phyloP scores from a whole-genome alignment of 2,329 filamentous ascomycete species.

The Trichophyton schoenleinii region DNA sequence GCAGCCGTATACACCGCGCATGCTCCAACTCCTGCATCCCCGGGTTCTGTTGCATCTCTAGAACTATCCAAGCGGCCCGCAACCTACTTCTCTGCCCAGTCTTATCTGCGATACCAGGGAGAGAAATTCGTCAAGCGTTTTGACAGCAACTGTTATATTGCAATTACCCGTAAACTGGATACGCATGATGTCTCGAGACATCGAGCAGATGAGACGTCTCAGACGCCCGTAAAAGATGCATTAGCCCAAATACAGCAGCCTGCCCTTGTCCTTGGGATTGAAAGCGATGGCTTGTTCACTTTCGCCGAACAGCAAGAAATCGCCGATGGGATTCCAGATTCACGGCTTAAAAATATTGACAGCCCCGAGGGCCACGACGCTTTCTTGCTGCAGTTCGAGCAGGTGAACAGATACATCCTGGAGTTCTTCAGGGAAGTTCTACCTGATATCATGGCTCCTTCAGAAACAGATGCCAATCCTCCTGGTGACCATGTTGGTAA shows the following conservation, averaged over 20 bases:
- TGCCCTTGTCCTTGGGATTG: slow-evolving; percentile 80
- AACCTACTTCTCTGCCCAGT: slow-evolving; percentile 97
- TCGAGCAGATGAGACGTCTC: slow-evolving; percentile 38
- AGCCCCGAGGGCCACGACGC: slow-evolving; percentile 93
- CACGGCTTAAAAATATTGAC: slow-evolving; percentile 73
- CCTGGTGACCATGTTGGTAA: slow-evolving; percentile 45
- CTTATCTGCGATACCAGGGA: slow-evolving; percentile 91
- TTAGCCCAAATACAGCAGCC: slow-evolving; percentile 77
- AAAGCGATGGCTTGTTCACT: slow-evolving; percentile 90
- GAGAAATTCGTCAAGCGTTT: slow-evolving; percentile 95
- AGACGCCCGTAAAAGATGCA: slow-evolving; percentile 53
- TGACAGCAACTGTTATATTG: slow-evolving; percentile 97
- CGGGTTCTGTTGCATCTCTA: slow-evolving; percentile 18
- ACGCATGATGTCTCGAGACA: slow-evolving; percentile 87
- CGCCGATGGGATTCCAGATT: slow-evolving; percentile 65
- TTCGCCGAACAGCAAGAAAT: slow-evolving; percentile 94
- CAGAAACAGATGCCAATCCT: slow-evolving; percentile 36
- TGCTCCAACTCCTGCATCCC: slow-evolving; percentile 19
- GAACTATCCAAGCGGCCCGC: slow-evolving; percentile 36
- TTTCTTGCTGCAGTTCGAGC: slow-evolving; percentile 91
- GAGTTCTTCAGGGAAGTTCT: slow-evolving; percentile 70
- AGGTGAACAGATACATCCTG: slow-evolving; percentile 80
- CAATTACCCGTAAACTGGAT: slow-evolving; percentile 93
- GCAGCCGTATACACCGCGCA: slow-evolving; percentile 41
- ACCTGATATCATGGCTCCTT: slow-evolving; percentile 71